Evolutionary conservation across 306 rosid species (phyloP).

Genomic region (Ormosia emarginata): DNA sequence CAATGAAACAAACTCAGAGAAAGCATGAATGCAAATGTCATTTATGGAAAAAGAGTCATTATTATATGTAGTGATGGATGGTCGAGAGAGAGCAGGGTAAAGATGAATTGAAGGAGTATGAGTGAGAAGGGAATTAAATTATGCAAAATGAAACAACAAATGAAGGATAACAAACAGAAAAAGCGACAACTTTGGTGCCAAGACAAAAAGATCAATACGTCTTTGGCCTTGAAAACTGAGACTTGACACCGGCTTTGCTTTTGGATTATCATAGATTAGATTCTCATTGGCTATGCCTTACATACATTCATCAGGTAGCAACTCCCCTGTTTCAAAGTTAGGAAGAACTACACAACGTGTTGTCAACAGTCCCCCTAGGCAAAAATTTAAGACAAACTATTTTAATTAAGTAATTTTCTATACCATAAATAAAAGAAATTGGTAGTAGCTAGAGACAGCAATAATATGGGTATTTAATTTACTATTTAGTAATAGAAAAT

Average conservation of each 20-base stretch:
- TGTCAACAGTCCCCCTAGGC: too few relatives aligned
- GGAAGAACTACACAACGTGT: constrained; percentile 2
- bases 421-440: not conserved
- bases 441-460: not conserved
- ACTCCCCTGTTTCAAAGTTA: not conserved
- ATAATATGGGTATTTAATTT: not conserved
- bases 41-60: not conserved
- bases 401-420: not conserved
- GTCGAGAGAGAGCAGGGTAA: not conserved
- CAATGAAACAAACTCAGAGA: not conserved
- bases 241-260: not conserved
- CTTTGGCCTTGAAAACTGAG: not conserved
- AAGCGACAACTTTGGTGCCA: not conserved
- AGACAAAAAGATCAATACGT: not conserved
- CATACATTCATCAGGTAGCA: too few relatives aligned
- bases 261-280: not conserved
- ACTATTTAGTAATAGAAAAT: not conserved
- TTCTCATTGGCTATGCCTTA: not conserved
- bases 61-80: not conserved
- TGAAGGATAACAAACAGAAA: not conserved
- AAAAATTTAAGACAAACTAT: too few relatives aligned
- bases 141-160: too few relatives aligned
- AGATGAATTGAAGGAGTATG: not conserved
- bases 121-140: not conserved
- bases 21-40: not conserved